Evolutionary conservation across 148 eudicot genomes (phyloP).

Genomic region (Fagopyrum homotropicum): DNA sequence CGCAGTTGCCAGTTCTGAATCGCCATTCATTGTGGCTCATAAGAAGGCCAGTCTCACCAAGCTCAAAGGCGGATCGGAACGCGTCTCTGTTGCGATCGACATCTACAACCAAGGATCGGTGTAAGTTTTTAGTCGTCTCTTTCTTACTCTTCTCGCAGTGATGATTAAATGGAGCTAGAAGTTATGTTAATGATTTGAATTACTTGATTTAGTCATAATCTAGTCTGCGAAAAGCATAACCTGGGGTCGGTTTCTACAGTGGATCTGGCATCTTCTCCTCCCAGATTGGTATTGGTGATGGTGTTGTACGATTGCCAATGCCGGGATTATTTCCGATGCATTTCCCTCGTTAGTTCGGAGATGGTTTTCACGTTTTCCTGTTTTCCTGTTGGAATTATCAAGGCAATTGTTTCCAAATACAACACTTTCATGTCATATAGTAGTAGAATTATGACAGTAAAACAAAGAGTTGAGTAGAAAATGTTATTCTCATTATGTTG

Average conservation of each 20-base stretch:
- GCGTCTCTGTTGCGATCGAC: slow-evolving; percentile 38
- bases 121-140: slow-evolving; percentile 16
- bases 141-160: not conserved
- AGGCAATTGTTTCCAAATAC: not conserved
- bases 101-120: slow-evolving; percentile 43
- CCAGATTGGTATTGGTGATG: not conserved
- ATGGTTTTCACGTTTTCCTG: not conserved
- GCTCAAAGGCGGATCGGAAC: slow-evolving; percentile 34
- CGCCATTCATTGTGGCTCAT: slow-evolving; percentile 48
- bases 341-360: not conserved
- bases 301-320: not conserved
- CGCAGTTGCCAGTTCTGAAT: slow-evolving; percentile 22
- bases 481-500: not conserved
- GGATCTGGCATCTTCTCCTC: not conserved
- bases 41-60: slow-evolving; percentile 39
- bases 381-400: not conserved
- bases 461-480: not conserved
- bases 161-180: not conserved
- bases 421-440: slow-evolving; percentile 2
- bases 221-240: not conserved
- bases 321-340: not conserved
- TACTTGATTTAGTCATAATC: not conserved
- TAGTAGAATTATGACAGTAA: not conserved
- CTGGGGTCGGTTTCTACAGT: not conserved
- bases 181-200: not conserved